Conservation (phyloP, 352 stramenopile genomes). For the Phytopythium ostracodes region DNA sequence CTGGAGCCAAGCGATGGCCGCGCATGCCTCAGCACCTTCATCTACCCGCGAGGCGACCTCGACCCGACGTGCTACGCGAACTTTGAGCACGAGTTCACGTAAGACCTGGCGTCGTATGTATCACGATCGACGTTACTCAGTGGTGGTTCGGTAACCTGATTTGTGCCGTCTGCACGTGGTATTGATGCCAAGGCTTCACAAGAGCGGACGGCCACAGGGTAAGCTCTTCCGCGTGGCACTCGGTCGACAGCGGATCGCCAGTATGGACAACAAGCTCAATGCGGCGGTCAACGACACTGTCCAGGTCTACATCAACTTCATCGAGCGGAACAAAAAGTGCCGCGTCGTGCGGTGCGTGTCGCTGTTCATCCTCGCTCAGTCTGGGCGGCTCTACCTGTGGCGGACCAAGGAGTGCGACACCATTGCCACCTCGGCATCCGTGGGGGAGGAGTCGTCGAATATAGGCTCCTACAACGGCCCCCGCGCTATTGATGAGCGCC, state of each 20-base stretch:
- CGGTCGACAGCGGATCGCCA: conserved; percentile 56
- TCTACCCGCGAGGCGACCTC: conserved; percentile 58
- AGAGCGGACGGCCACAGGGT: conserved; percentile 43
- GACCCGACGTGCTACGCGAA: conserved; percentile 66
- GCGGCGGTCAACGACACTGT: conserved; percentile 34
- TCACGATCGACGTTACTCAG: not conserved
- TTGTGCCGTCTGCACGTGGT: too few species aligned
- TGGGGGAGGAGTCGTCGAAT: not conserved
- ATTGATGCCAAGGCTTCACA: conserved; percentile 61
- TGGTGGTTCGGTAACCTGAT: not conserved
- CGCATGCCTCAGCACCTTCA: conserved; percentile 51
- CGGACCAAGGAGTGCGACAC: conserved; percentile 50
- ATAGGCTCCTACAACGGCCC: conserved; percentile 43
- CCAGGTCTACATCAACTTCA: conserved; percentile 37
- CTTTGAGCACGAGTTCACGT: conserved; percentile 76
- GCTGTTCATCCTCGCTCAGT: conserved; percentile 57
- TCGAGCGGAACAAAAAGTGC: conserved; percentile 68
- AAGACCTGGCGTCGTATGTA: conserved; percentile 8
- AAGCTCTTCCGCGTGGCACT: conserved; percentile 71
- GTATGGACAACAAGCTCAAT: conserved; percentile 69
- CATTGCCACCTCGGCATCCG: conserved; percentile 17
- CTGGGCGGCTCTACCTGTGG: conserved; percentile 49
- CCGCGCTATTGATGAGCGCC: conserved; percentile 51
- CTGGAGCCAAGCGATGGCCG: conserved; percentile 29
- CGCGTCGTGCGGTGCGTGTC: conserved; percentile 51